phyloP scores from a whole-genome alignment of 306 rosid species.

The Trifolium repens region DNA sequence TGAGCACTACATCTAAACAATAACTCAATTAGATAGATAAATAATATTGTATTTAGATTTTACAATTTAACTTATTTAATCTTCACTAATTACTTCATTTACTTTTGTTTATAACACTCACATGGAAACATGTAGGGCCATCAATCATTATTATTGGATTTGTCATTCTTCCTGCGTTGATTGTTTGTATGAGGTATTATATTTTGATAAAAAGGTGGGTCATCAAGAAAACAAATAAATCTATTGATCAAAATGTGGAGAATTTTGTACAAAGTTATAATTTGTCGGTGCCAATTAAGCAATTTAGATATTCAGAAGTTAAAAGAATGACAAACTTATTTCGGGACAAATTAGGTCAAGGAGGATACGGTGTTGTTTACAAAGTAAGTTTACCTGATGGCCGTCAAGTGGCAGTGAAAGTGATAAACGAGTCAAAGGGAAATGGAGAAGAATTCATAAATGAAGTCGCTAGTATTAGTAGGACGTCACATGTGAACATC shows the following conservation, averaged over 20 bases:
- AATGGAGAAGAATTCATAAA: conserved; percentile 52
- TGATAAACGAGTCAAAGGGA: conserved; percentile 36
- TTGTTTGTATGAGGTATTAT: not conserved
- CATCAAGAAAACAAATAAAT: not conserved
- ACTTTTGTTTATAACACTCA: not conserved
- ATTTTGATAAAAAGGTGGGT: not conserved
- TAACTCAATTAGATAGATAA: not conserved
- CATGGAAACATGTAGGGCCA: not conserved
- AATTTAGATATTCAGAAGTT: conserved; percentile 36
- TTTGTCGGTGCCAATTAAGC: not conserved
- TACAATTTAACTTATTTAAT: not conserved
- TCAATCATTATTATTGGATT: not conserved
- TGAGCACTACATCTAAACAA: too few relatives aligned
- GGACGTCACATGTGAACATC: conserved; percentile 46
- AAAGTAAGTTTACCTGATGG: conserved; percentile 48
- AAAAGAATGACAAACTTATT: conserved; percentile 49
- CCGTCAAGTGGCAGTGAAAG: conserved; percentile 46
- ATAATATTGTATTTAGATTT: not conserved
- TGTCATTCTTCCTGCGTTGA: not conserved
- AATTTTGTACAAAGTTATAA: conserved; percentile 11
- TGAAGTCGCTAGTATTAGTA: conserved; percentile 52
- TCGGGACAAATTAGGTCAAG: conserved; percentile 40
- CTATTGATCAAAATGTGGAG: not conserved
- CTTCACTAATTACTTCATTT: not conserved
- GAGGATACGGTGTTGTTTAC: conserved; percentile 54